Base-by-base conservation (phyloP, 2,329 filamentous ascomycete genomes). In the Phialophora verrucosa region DNA sequence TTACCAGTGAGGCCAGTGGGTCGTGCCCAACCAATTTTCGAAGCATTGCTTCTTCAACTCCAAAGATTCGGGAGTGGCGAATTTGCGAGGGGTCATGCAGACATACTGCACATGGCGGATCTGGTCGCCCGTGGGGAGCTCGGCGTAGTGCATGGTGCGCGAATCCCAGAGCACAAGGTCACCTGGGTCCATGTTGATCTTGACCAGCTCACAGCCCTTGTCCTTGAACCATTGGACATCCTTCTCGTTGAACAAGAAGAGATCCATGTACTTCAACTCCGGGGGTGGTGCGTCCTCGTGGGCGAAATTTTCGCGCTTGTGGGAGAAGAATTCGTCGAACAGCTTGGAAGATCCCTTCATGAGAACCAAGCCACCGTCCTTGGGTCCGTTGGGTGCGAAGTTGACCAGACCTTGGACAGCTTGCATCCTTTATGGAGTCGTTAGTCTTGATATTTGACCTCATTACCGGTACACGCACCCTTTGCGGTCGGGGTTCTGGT, bases 161-260 rank as follows among this genome's bases (percentile, higher is more conserved):
- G 78, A 79, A 66, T 83, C 81, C 82, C 81, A 82, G 4, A 82
- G 73, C 3, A 82, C 75, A 65, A 82, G 72, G 64, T 82, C 80
- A 7, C 80, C 80, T 12, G 79, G 77, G 11, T 79, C 80, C 47
- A 77, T 72, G 60, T 75, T 73, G 8, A 82, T 70, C 73, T 83
- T 82, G 51, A 78, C 38, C 7, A 78, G 63, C 63, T 77, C 74
- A 67, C 77, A 80, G 0, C 80, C 80, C 2, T 73, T 71, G 6
- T 77, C 73, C 54, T 78, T 65, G 54, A 81, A 82, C 79, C 80
- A 82, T 49, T 77, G 72, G 11, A 82, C 71, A 59, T 82, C 78
- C 29, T 80, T 75, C n/a, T 80, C 70, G 31, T 73, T 76, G 73
- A 82, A 83, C 23, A 78, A 72, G 69, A 79, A 82, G 4, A 80